A percentile compares a stretch with the other conserved stretches of the same genome.
Conservation (phyloP, 1,284 basidiomycete species). For the Acaromyces ingoldii region DNA sequence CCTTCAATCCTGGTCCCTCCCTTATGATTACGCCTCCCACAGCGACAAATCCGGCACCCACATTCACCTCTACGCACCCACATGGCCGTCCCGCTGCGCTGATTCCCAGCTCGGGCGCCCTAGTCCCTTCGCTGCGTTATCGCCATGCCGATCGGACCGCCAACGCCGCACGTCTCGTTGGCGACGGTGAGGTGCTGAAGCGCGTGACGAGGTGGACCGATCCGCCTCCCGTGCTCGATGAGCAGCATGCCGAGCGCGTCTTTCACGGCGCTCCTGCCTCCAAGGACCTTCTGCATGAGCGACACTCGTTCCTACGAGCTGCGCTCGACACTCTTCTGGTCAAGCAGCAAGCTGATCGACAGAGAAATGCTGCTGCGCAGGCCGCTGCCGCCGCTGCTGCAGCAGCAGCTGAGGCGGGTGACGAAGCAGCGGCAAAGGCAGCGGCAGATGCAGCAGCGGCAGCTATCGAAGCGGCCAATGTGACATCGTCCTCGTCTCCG, state of each 20-base stretch:
- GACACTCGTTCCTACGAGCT: slow-evolving; percentile 30
- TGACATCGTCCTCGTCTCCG: background rate
- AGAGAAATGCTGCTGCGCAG: no score
- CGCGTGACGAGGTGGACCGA: slow-evolving; percentile 35
- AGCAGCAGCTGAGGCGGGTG: slow-evolving; percentile 25
- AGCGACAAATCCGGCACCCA: slow-evolving; percentile 23
- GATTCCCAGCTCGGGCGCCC: slow-evolving; percentile 23
- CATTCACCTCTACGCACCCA: slow-evolving; percentile 38
- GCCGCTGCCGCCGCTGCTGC: slow-evolving; percentile 17
- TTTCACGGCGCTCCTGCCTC: slow-evolving; percentile 44
- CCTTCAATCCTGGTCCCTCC: slow-evolving; percentile 37
- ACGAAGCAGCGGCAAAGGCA: slow-evolving; percentile 21
- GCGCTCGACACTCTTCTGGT: slow-evolving; percentile 18
- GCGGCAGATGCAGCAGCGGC: slow-evolving; percentile 23
- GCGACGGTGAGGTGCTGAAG: slow-evolving; percentile 26
- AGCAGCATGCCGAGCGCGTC: slow-evolving; percentile 44
- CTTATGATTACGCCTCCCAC: slow-evolving; percentile 41
- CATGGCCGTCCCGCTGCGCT: slow-evolving; percentile 38
- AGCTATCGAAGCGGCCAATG: background rate
- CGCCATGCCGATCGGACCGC: slow-evolving; percentile 35
- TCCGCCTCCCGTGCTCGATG: slow-evolving; percentile 41
- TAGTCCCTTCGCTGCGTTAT: slow-evolving; percentile 34
- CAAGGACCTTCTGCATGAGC: slow-evolving; percentile 32
- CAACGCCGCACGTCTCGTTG: slow-evolving; percentile 30
- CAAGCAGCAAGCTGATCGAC: background rate